phyloP scores from a whole-genome alignment of 108 stramenopile species.

The Craspedostauros australis region DNA sequence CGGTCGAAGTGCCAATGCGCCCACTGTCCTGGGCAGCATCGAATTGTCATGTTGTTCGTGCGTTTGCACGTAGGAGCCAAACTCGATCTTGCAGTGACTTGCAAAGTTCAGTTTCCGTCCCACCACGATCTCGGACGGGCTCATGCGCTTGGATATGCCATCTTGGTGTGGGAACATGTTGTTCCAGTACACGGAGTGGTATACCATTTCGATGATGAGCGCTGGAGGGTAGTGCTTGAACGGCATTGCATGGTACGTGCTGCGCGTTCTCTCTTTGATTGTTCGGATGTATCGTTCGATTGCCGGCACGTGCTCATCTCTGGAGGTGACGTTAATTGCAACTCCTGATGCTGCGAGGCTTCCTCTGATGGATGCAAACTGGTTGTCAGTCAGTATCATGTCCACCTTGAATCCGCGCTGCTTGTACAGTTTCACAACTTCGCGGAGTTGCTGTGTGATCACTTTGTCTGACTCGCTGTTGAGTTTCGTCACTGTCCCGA shows the following conservation, averaged over 20 bases:
- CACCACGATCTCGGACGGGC: slow-evolving; percentile 13
- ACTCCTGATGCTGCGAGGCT: slow-evolving; percentile 1
- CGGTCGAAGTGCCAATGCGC: slow-evolving; percentile 2
- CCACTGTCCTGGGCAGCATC: slow-evolving; percentile 7
- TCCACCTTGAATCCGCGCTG: slow-evolving; percentile 17
- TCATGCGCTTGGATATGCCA: slow-evolving; percentile 15
- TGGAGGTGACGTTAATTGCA: slow-evolving; percentile 3
- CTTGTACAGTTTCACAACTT: slow-evolving; percentile 4
- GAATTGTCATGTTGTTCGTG: slow-evolving; percentile 18
- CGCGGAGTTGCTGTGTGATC: neutral
- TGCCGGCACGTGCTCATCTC: slow-evolving; percentile 25
- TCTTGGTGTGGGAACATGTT: slow-evolving; percentile 21
- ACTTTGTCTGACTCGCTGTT: neutral
- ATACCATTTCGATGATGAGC: slow-evolving; percentile 13
- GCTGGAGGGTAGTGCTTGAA: slow-evolving; percentile 12
- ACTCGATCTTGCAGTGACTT: slow-evolving; percentile 3
- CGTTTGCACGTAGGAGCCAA: slow-evolving; percentile 18
- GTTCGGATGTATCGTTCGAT: slow-evolving; percentile 19
- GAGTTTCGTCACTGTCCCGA: slow-evolving; percentile 13
- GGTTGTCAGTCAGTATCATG: slow-evolving; percentile 13
- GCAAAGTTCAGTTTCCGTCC: slow-evolving; percentile 9
- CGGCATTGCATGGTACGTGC: slow-evolving; percentile 12
- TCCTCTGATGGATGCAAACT: slow-evolving; percentile 14
- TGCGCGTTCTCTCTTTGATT: slow-evolving; percentile 27
- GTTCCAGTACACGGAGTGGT: slow-evolving; percentile 7